phyloP scores from a whole-genome alignment of 2,329 filamentous ascomycete genomes.

The Aotearoamyces nothofagi region DNA sequence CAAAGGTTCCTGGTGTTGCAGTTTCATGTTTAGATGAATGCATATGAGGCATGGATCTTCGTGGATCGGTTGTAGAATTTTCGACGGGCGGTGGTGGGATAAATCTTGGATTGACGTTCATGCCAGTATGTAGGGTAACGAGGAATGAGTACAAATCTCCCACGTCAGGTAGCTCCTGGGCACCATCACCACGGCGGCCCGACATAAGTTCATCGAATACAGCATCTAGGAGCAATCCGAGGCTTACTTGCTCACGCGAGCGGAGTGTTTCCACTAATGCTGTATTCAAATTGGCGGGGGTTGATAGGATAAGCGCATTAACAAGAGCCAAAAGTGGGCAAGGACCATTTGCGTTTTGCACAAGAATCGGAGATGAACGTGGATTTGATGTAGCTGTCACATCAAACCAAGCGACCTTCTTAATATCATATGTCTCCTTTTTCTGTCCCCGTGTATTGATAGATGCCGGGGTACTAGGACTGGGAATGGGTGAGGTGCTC shows the following conservation, averaged over 20 bases:
- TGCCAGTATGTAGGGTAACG: conserved; percentile 79
- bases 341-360: conserved; percentile 89
- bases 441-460: conserved; percentile 10
- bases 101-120: conserved; percentile 95
- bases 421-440: conserved; percentile 77
- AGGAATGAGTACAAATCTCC: conserved; percentile 79
- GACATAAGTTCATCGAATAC: conserved; percentile 91
- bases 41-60: conserved; percentile 35
- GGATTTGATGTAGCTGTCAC: conserved; percentile 40
- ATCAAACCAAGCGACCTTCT: conserved; percentile 79
- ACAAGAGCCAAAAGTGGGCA: conserved; percentile 87
- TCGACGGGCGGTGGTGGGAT: conserved; percentile 42
- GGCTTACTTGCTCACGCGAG: conserved; percentile 73
- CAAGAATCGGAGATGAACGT: conserved; percentile 69
- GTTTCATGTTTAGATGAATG: conserved; percentile 33
- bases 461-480: conserved; percentile 4
- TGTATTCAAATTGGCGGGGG: conserved; percentile 48
- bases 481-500: conserved; percentile 6
- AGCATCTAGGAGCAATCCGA: conserved; percentile 73
- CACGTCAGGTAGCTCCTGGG: conserved; percentile 63
- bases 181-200: conserved; percentile 44
- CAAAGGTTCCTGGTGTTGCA: conserved; percentile 57
- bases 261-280: conserved; percentile 64
- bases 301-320: conserved; percentile 79
- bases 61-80: conserved; percentile 20